Base-by-base conservation (phyloP, 495 filamentous ascomycete species). In the Aspergillus coremiiformis region DNA sequence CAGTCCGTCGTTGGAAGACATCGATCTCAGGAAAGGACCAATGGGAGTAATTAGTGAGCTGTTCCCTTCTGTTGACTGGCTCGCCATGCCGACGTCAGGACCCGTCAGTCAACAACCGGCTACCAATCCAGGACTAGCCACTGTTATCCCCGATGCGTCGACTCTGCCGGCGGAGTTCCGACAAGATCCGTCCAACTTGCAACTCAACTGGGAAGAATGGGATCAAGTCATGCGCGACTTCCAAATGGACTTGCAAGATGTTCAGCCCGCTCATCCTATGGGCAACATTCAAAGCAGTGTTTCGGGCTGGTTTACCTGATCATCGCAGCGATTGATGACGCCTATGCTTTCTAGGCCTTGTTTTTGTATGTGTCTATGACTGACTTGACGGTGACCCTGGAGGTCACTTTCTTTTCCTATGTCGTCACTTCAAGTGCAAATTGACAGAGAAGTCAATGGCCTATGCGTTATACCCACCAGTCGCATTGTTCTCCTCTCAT, bases 211-310 rank as follows among this genome's bases (percentile, higher is more conserved):
- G 72, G 69, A 72, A 23, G 70, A 75, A 22, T 77, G 75, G 71
- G 74, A 76, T 42, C 66, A 72, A 22, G 75, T 78, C 24, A 72
- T 78, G 69, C 70, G 71, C 4, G 74, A 78, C 26, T 78, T 75
- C 50, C 68, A 78, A 41, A 65, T 66, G 56, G 71, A 75, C 30
- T 43, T 75, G 39, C 65, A 69, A 15, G 65, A 69, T 19, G 60
- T 62, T 0, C 57, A 62, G 23, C 17, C 52, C 3, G 45, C 14
- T 4, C 54, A 54, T 1, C 47, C 56, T 3, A 63, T 62, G 39
- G 63, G 56, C 21, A 64, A 68, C 49, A 53, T 68, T n/a, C 53
- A 61, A 22, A 59, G 56, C 33, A 62, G 62, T 53, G 54, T 68
- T 24, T 60, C 64, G 6, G 64, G 64, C 48, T 74, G 69, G 70